These are phyloP conservation scores for Stygiomarasmius scandens DNA, from an alignment of 1,284 basidiomycete species.

Conservation along the genomic window DNA sequence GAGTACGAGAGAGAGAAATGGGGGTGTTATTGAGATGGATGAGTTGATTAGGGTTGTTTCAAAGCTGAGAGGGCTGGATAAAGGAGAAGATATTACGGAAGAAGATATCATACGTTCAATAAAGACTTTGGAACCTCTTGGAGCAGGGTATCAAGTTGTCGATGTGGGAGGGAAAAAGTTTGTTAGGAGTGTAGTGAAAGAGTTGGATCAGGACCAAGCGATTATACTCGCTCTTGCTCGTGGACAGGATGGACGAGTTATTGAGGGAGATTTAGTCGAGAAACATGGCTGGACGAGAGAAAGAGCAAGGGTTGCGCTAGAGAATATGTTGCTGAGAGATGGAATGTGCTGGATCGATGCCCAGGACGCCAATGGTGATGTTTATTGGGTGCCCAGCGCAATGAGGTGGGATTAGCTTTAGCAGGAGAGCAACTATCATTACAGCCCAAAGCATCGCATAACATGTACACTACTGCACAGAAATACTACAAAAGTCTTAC, in stretches of 20 bases:
- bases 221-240: conserved; percentile 76
- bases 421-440: too few relatives aligned
- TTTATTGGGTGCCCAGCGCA: conserved; percentile 84
- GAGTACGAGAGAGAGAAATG: conserved; percentile 84
- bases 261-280: conserved; percentile 58
- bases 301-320: conserved; percentile 76
- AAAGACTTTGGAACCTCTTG: conserved; percentile 84
- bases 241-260: conserved; percentile 65
- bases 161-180: conserved; percentile 71
- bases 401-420: conserved; percentile 77
- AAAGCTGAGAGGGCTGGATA: conserved; percentile 70
- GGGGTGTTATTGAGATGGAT: conserved; percentile 88
- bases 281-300: conserved; percentile 79
- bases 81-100: conserved; percentile 65
- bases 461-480: too few relatives aligned
- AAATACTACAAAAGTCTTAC: too few relatives aligned
- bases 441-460: too few relatives aligned
- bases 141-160: conserved; percentile 87
- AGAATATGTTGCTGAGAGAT: conserved; percentile 89
- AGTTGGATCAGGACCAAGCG: conserved; percentile 83
- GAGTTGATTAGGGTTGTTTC: conserved; percentile 84
- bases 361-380: conserved; percentile 65
- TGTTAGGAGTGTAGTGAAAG: conserved; percentile 74
- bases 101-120: conserved; percentile 88
- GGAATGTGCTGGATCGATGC: conserved; percentile 95